A percentile compares a stretch with the other conserved stretches of the same genome.
Evolutionary conservation across 2,329 filamentous ascomycete species (phyloP).

Genomic region (Stagonosporopsis rhizophila): DNA sequence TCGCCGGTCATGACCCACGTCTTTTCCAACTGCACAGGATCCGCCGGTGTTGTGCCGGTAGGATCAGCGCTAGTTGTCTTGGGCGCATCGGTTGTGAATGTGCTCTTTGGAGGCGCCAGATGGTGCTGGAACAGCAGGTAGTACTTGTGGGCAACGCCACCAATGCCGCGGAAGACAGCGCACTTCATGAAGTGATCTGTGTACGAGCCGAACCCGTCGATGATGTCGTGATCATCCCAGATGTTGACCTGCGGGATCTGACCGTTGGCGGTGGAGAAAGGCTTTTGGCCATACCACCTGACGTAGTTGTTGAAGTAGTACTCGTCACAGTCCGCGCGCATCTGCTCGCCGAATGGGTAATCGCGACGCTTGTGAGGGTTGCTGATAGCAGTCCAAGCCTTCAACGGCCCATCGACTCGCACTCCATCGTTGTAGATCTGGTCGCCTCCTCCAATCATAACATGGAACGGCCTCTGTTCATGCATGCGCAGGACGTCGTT

Average conservation of each 20-base stretch:
- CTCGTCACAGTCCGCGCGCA: slow-evolving; percentile 66
- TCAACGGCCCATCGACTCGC: slow-evolving; percentile 81
- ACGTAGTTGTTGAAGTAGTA: slow-evolving; percentile 70
- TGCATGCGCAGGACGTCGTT: slow-evolving; percentile 69
- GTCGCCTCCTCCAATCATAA: slow-evolving; percentile 88
- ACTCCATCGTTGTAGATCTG: slow-evolving; percentile 83
- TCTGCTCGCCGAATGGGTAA: slow-evolving; percentile 69
- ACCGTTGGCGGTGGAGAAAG: slow-evolving; percentile 65
- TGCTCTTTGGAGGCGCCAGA: slow-evolving; percentile 81
- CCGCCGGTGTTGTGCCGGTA: slow-evolving; percentile 62
- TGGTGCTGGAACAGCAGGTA: slow-evolving; percentile 77
- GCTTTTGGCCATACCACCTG: slow-evolving; percentile 73
- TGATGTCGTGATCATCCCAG: slow-evolving; percentile 72
- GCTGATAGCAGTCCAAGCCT: slow-evolving; percentile 66
- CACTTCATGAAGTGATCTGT: slow-evolving; percentile 72
- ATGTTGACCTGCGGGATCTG: slow-evolving; percentile 70
- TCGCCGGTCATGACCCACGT: slow-evolving; percentile 71
- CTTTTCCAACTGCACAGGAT: slow-evolving; percentile 75
- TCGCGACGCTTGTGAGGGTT: slow-evolving; percentile 67
- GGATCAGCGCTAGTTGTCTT: slow-evolving; percentile 57
- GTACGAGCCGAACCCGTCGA: slow-evolving; percentile 71
- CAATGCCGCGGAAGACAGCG: slow-evolving; percentile 69
- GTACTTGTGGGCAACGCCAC: slow-evolving; percentile 65
- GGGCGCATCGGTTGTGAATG: slow-evolving; percentile 78
- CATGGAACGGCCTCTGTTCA: slow-evolving; percentile 65